Evolutionary conservation across 331 rosid species (phyloP).

Genomic region (Quercus tomentella): DNA sequence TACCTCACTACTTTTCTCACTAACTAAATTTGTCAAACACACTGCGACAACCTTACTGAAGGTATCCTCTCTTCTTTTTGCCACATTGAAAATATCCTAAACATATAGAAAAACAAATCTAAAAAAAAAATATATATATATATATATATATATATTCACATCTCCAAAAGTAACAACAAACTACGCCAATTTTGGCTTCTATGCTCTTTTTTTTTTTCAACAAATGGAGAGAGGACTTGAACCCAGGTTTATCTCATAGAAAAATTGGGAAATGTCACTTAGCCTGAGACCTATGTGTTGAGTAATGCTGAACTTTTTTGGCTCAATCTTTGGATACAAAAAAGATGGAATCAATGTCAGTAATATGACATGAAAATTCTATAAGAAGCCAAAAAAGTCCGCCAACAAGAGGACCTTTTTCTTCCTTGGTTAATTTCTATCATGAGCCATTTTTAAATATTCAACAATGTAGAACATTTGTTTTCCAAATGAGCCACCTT

Average conservation of each 20-base stretch:
- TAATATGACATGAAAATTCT: not conserved
- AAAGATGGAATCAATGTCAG: not conserved
- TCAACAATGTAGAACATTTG: constrained; percentile 2
- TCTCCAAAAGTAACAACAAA: not conserved
- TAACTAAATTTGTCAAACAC: not conserved
- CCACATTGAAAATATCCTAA: not conserved
- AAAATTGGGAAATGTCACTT: too few relatives aligned
- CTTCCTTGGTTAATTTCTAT: not conserved
- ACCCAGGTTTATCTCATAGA: too few relatives aligned
- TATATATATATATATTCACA: not conserved
- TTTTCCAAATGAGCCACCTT: not conserved
- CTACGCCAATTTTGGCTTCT: not conserved
- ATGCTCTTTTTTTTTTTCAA: too few relatives aligned
- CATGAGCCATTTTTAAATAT: not conserved
- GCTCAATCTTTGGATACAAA: not conserved
- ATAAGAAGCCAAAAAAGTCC: not conserved
- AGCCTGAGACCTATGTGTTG: not conserved
- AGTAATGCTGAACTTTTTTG: not conserved
- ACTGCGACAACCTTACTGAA: not conserved
- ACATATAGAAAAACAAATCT: not conserved
- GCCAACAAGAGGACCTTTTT: not conserved
- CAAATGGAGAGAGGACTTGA: too few relatives aligned
- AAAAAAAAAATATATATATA: too few relatives aligned
- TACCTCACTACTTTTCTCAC: too few relatives aligned
- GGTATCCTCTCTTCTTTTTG: too few relatives aligned